Evolutionary conservation across 1,284 basidiomycete species (phyloP).

Genomic region (Cutaneotrichosporon mucoides): DNA sequence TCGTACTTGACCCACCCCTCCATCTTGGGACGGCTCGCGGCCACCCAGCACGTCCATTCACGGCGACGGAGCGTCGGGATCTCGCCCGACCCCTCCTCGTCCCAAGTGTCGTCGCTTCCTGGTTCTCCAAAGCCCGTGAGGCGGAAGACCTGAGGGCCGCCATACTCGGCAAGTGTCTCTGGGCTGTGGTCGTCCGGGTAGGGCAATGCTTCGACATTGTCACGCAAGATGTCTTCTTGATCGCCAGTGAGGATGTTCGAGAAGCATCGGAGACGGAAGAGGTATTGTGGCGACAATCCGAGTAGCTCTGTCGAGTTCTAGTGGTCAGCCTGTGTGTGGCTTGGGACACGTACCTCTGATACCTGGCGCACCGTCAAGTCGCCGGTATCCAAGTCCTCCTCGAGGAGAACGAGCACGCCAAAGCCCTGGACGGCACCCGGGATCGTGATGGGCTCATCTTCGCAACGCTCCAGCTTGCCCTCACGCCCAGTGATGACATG

Average conservation of each 20-base stretch:
- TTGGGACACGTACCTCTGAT: slow-evolving; percentile 61
- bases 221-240: slow-evolving; percentile 69
- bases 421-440: slow-evolving; percentile 83
- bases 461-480: slow-evolving; percentile 64
- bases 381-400: slow-evolving; percentile 61
- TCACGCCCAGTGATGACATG: slow-evolving; percentile 71
- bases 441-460: slow-evolving; percentile 83
- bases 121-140: slow-evolving; percentile 54
- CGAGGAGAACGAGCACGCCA: slow-evolving; percentile 72
- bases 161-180: slow-evolving; percentile 37
- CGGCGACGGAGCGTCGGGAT: slow-evolving; percentile 37
- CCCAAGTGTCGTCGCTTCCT: slow-evolving; percentile 8
- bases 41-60: slow-evolving; percentile 82
- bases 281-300: slow-evolving; percentile 69
- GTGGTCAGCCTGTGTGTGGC: slow-evolving; percentile 16
- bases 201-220: slow-evolving; percentile 67
- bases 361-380: slow-evolving; percentile 69
- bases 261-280: slow-evolving; percentile 74
- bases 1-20: slow-evolving; percentile 30
- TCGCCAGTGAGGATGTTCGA: slow-evolving; percentile 65
- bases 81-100: neutral
- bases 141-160: slow-evolving; percentile 66
- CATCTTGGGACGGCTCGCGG: slow-evolving; percentile 61
- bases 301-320: slow-evolving; percentile 65
- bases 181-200: slow-evolving; percentile 47